Base-by-base conservation (phyloP, 2,329 filamentous ascomycete species). In the Fusarium devonianum region DNA sequence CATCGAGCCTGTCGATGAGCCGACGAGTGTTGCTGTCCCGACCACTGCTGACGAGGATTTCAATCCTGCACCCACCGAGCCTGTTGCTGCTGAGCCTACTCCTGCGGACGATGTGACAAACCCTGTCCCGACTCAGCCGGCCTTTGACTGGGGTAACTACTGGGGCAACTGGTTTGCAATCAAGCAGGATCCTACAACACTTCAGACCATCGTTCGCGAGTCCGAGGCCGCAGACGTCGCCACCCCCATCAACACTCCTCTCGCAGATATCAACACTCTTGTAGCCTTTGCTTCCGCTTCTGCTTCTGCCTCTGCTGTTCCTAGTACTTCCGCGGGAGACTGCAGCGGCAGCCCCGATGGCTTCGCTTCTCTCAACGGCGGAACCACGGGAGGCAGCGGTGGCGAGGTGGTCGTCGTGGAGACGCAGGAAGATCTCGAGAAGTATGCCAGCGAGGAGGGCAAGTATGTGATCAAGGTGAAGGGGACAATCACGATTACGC, bases 401-500 rank as follows among this genome's bases (percentile, higher is more conserved):
- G 63, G 63, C 1, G 49, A 58, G 7, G 40, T 53, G 3, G 62
- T 65, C 7, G 37, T 52, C 3, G 60, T 65, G 2, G 46, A 46
- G 1, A 62, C 49, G 3, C 59, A 63, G 14, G 53, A 46, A 3
- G 62, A 65, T 12, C 54, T 65, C 4, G 62, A 58, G 14, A 56
- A 53, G 17, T 65, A 65, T 10, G 60, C 62, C 12, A 43, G 37
- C 2, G 53, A 44, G 1, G 47, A 50, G 10, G 63, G 54, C 12
- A 60, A 58, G 18, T 57, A 60, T n/a, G 60, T 64, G 14, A 62
- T 65, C 35, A 63, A 64, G 16, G 49, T 65, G 7, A 50, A 50
- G 32, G 63, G 62, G 3, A 57, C 36, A 2, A 65, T 65, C 29
- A 60, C 60, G 5, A 49, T 65, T 8, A 51, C 35, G 1, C 63